phyloP scores from a whole-genome alignment of 2,329 filamentous ascomycete genomes.

The Aspergillus viridinutans region DNA sequence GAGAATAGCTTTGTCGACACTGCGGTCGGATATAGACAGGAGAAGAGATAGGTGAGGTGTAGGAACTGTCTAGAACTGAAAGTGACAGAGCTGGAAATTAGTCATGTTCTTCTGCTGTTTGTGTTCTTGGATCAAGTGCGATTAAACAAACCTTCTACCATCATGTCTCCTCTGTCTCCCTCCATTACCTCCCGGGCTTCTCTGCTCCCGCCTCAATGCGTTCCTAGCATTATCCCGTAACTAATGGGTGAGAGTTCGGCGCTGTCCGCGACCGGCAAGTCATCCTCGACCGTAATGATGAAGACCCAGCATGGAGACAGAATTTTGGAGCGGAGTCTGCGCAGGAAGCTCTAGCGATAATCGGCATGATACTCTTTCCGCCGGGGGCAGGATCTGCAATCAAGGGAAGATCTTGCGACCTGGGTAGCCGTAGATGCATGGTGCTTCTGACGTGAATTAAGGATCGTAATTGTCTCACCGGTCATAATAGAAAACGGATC shows the following conservation, averaged over 20 bases:
- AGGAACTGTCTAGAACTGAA: constrained; percentile 3
- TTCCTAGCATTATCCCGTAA: constrained; percentile 10
- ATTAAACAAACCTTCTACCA: constrained; percentile 2
- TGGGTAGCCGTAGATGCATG: constrained; percentile 6
- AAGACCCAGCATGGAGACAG: constrained; percentile 6
- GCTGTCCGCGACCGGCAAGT: background rate
- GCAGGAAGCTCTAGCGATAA: constrained; percentile 10
- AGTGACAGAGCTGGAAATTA: background rate
- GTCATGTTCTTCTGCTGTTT: background rate
- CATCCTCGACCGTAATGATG: constrained; percentile 6
- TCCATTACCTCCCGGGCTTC: background rate
- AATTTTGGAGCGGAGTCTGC: constrained; percentile 4
- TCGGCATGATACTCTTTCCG: constrained; percentile 7
- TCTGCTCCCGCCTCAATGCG: background rate
- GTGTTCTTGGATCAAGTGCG: background rate
- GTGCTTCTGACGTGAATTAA: background rate
- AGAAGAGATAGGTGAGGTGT: background rate
- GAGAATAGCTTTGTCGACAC: constrained; percentile 5
- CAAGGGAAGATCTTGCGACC: constrained; percentile 6
- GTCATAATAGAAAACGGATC: too few relatives aligned
- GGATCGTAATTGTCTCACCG: background rate
- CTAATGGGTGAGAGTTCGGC: background rate
- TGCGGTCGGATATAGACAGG: constrained; percentile 7
- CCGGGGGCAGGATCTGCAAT: constrained; percentile 11
- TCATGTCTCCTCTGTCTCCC: background rate